Evolutionary conservation across 2,329 filamentous ascomycete genomes (phyloP), one percentile per base, ranked within the genome.

Genomic region (Erysiphe pulchra): DNA sequence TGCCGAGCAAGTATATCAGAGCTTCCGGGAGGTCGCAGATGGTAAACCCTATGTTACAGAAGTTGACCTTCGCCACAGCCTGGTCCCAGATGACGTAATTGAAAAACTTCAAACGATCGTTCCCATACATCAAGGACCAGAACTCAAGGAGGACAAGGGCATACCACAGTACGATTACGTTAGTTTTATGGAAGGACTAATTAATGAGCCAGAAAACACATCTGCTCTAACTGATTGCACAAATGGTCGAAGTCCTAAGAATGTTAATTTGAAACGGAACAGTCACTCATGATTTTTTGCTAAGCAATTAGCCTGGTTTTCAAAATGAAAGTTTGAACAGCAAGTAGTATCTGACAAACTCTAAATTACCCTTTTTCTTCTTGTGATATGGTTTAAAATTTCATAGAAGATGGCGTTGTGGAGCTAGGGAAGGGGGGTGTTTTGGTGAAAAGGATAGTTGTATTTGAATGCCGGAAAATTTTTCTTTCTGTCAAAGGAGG

Each of bases 21-120:
- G 81, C 51, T 98, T 98, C 73, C 76, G 78, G 47, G 90, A 98
- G 63, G 90, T 98, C 41, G 90, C 90, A 16, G 90, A 98, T 64
- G 90, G 90, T 52, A 98, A 98, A 68, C 86, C 87, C 11, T 98
- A 98, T 60, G 90, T 98, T 37, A 98, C 90, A 5, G 90, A 98
- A 64, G 80, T 98, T 66, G 90, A 98, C 60, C 71, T 98, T 47
- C 75, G 87, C 48, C 90, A 98, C 62, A 90, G 80, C 38, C 72
- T 98, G 36, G 92, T 98, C 34, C 90, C 90, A 0, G 90, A 98
- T 58, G 87, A 95, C 58, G 80, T 98, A 51, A 94, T 98, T 57
- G 86, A 94, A 50, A 82, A 93, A 61, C 69, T 98, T 42, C 69
- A 90, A 45, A 72, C 81, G 56, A 82, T 83, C 45, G 92, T 98